phyloP scores from a whole-genome alignment of 306 rosid genomes.

The Abrus pulchellus region DNA sequence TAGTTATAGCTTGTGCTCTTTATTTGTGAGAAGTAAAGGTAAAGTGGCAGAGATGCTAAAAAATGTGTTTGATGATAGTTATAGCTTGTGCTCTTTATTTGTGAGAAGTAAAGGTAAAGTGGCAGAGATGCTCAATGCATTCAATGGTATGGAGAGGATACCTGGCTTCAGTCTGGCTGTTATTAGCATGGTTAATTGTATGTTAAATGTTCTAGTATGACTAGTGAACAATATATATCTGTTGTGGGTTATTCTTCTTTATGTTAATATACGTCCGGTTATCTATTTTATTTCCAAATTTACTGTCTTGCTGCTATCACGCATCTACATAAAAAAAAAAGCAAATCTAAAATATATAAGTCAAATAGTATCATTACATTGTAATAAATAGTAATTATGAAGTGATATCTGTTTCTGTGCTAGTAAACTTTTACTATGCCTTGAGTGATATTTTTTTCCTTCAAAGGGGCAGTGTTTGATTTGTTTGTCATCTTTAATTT shows the following conservation, averaged over 20 bases:
- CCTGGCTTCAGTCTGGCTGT: background rate
- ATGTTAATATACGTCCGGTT: background rate
- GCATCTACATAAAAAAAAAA: background rate
- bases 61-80: too few relatives aligned
- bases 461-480: background rate
- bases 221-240: background rate
- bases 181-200: background rate
- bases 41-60: background rate
- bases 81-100: background rate
- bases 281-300: background rate
- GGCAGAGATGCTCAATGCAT: slow-evolving; percentile 7
- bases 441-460: background rate
- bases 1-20: background rate
- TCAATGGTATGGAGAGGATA: slow-evolving; percentile 8
- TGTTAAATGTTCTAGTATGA: slow-evolving; percentile 26
- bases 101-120: slow-evolving; percentile 1
- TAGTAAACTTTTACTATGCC: background rate
- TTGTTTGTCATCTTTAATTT: slow-evolving; percentile 4
- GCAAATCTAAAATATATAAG: background rate
- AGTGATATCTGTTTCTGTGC: background rate
- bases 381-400: background rate
- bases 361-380: slow-evolving; percentile 14
- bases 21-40: background rate
- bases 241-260: slow-evolving; percentile 13
- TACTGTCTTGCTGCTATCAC: background rate